Conservation (phyloP, 2,329 filamentous ascomycete species). For the Daldinia sp. region DNA sequence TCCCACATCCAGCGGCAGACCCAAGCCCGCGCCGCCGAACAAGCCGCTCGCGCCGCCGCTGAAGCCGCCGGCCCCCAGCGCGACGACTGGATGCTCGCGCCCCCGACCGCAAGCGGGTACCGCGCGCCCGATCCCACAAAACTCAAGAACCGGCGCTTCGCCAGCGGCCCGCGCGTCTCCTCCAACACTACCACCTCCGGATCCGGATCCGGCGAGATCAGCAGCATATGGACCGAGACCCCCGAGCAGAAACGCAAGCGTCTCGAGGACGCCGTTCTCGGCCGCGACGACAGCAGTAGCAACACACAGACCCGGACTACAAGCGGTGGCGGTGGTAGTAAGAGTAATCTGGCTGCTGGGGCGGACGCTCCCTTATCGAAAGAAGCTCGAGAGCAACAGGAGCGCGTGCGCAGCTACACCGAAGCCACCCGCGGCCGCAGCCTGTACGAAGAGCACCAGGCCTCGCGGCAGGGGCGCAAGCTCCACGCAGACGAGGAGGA, state of each 20-base stretch:
- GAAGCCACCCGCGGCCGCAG: conserved; percentile 68
- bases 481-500: conserved; percentile 66
- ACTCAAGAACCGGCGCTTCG: conserved; percentile 84
- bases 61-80: conserved; percentile 68
- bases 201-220: conserved; percentile 60
- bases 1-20: conserved; percentile 48
- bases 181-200: conserved; percentile 41
- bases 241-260: conserved; percentile 87
- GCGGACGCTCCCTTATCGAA: not conserved
- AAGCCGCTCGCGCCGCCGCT: conserved; percentile 47
- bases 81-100: conserved; percentile 87
- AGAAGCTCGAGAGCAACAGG: conserved; percentile 68
- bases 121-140: conserved; percentile 84
- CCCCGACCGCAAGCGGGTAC: conserved; percentile 68
- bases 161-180: conserved; percentile 67
- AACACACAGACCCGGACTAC: conserved; percentile 61
- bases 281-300: conserved; percentile 66
- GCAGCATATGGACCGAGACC: conserved; percentile 90
- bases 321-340: conserved; percentile 41
- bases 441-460: conserved; percentile 70
- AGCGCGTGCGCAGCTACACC: conserved; percentile 62
- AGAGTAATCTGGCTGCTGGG: not conserved
- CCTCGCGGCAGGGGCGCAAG: conserved; percentile 48
- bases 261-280: conserved; percentile 84
- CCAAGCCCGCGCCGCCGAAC: conserved; percentile 48